A percentile compares a stretch with the other conserved stretches of the same genome.
phyloP scores from a whole-genome alignment of 768 basidiomycete species.

The Pulveroboletus sp. region DNA sequence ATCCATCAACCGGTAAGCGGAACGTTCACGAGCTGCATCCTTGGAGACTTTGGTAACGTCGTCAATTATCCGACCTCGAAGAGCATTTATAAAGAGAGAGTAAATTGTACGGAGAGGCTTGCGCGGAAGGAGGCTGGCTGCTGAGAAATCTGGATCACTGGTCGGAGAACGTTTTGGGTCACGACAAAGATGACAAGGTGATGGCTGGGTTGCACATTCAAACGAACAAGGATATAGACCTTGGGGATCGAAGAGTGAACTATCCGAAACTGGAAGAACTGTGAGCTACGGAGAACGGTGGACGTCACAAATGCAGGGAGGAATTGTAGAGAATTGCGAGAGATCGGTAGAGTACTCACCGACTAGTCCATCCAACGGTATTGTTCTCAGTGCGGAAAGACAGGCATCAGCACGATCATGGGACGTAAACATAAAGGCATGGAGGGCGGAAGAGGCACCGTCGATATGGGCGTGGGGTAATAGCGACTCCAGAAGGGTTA shows the following conservation, averaged over 20 bases:
- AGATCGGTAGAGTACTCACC: slow-evolving; percentile 37
- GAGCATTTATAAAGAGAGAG: slow-evolving; percentile 53
- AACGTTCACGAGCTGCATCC: slow-evolving; percentile 27
- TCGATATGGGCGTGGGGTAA: slow-evolving; percentile 48
- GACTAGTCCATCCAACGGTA: slow-evolving; percentile 47
- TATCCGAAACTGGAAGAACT: slow-evolving; percentile 36
- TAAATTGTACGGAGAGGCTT: slow-evolving; percentile 39
- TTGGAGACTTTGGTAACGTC: slow-evolving; percentile 47
- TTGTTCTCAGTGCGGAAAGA: slow-evolving; percentile 30
- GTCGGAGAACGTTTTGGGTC: slow-evolving; percentile 14
- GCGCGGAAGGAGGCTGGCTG: slow-evolving; percentile 41
- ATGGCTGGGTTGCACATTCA: slow-evolving; percentile 37
- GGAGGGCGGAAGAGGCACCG: slow-evolving; percentile 41
- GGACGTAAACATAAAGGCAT: slow-evolving; percentile 53
- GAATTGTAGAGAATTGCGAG: neutral
- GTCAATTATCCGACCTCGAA: slow-evolving; percentile 49
- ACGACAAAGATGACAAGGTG: slow-evolving; percentile 39
- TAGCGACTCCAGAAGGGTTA: slow-evolving; percentile 44
- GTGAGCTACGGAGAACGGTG: slow-evolving; percentile 7
- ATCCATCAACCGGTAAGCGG: slow-evolving; percentile 47
- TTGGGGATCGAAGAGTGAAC: slow-evolving; percentile 42
- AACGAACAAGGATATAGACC: slow-evolving; percentile 52
- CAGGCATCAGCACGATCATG: slow-evolving; percentile 28
- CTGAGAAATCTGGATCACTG: slow-evolving; percentile 26
- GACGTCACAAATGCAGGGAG: slow-evolving; percentile 1